Evolutionary conservation across 2,329 filamentous ascomycete genomes (phyloP).

Genomic region (Mycosphaerella sp.): DNA sequence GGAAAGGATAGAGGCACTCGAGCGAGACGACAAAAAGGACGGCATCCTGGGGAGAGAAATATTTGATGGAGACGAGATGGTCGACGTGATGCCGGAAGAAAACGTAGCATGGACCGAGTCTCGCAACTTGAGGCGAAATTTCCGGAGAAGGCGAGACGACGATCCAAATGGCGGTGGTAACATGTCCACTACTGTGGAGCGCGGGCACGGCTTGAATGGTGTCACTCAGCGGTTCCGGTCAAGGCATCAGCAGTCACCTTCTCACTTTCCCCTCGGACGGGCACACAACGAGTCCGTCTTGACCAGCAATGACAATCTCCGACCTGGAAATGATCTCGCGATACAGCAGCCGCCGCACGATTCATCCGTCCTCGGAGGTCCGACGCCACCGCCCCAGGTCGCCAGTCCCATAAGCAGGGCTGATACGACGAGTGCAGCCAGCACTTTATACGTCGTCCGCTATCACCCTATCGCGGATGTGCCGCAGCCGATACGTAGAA

Average conservation of each 20-base stretch:
- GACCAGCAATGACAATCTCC: constrained; percentile 12
- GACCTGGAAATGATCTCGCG: not conserved
- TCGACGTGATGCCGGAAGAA: constrained; percentile 59
- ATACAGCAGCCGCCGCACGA: constrained; percentile 1
- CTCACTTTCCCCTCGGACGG: constrained; percentile 31
- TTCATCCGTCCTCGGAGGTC: constrained; percentile 12
- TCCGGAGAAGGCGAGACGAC: constrained; percentile 29
- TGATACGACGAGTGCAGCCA: constrained; percentile 56
- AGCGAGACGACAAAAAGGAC: constrained; percentile 89
- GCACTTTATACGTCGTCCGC: constrained; percentile 58
- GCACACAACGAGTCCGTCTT: constrained; percentile 26
- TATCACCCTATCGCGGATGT: constrained; percentile 51
- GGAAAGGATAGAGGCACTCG: constrained; percentile 83
- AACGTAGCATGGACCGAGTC: constrained; percentile 49
- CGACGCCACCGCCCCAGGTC: constrained; percentile 42
- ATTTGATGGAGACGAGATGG: constrained; percentile 90
- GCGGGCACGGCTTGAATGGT: constrained; percentile 20
- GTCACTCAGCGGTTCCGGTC: constrained; percentile 27
- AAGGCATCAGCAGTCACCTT: constrained; percentile 20
- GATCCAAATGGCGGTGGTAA: constrained; percentile 24
- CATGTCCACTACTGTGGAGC: constrained; percentile 24
- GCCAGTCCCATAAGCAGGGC: constrained; percentile 54
- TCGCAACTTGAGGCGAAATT: constrained; percentile 33
- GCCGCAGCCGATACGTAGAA: constrained; percentile 34
- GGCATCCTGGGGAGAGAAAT: constrained; percentile 85